Evolutionary conservation across 2,329 filamentous ascomycete genomes (phyloP), one percentile per base, ranked within the genome.

Genomic region (Didymella pomorum): DNA sequence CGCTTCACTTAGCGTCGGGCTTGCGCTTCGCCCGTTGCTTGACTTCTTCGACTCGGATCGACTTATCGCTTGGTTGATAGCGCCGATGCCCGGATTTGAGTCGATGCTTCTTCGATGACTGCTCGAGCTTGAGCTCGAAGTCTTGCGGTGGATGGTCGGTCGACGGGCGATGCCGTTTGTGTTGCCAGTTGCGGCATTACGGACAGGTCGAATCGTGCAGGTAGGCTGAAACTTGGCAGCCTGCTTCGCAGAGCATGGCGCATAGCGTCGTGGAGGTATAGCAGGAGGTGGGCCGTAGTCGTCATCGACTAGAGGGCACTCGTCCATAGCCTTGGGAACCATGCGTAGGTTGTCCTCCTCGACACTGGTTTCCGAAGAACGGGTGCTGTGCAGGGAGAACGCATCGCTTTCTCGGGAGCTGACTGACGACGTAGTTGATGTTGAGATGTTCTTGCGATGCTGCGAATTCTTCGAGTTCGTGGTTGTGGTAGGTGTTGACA

Each of bases 1-100:
- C 10, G 79, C 80, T 66, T 83, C 77, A 58, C 79, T 82, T 46
- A 81, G 68, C 1, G 80, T 81, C n/a, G 80, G 80, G 55, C 78
- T 82, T 18, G 65, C 41, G 20, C 35, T 63, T 42, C 48, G 42
- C n/a, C 51, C 45, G 26, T 29, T 46, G 42, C 29, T 58, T 26
- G 62, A 61, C 42, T 68, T 62, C 25, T 58, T 66, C 26, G 71
- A 64, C 28, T 58, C 52, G 6, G 62, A 65, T 14, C 66, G 67
- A 39, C 50, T 57, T 23, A 70, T 66, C 11, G 67, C 69, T 48
- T 71, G 59, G 43, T 69, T 63, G 25, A 72, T 66, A 29, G 66
- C 60, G 33, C 68, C 70, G 45, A 70, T 67, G 14, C 42, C 54
- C 41, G 62, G 61, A 20, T 60, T 60, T 25, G 62, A 47, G 45